These are phyloP conservation scores for Myxozyma monticola DNA, from an alignment of 805 yeast species.

Conservation along the genomic window DNA sequence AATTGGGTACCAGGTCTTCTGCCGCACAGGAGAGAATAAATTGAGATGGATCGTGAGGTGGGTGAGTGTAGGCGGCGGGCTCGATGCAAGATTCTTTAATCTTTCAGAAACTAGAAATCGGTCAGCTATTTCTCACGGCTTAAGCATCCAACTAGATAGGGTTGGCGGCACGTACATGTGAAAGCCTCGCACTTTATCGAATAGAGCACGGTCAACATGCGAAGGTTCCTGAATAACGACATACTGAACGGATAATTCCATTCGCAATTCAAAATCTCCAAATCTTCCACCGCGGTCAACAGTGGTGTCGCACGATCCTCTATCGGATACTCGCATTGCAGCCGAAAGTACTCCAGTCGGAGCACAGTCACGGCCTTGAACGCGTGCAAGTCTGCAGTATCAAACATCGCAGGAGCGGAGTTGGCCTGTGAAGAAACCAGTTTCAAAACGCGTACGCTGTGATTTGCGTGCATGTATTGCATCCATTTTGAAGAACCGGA, in stretches of 20 bases:
- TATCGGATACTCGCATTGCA: conserved; percentile 26
- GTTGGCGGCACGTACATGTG: conserved; percentile 11
- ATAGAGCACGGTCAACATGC: conserved; percentile 12
- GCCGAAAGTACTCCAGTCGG: conserved; percentile 17
- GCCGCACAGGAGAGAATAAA: conserved; percentile 21
- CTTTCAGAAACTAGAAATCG: conserved; percentile 24
- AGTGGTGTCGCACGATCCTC: conserved; percentile 15
- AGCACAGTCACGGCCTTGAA: conserved; percentile 15
- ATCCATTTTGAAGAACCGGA: conserved; percentile 30
- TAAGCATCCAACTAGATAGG: not conserved
- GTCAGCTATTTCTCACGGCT: too few relatives aligned
- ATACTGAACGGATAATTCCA: conserved; percentile 30
- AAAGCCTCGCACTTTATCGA: conserved; percentile 25
- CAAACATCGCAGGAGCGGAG: conserved; percentile 19
- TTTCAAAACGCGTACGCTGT: conserved; percentile 4
- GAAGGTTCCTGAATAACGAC: conserved; percentile 17
- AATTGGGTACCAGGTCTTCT: conserved; percentile 27
- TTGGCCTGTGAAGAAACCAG: conserved; percentile 15
- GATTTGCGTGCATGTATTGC: conserved; percentile 19
- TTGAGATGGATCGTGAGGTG: conserved; percentile 15
- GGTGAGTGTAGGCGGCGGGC: conserved; percentile 19
- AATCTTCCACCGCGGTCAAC: conserved; percentile 11
- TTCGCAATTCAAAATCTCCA: conserved; percentile 24
- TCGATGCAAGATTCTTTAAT: conserved; percentile 19
- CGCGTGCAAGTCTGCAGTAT: conserved; percentile 20